A percentile compares a stretch with the other conserved stretches of the same genome.
Conservation (phyloP, 2,329 filamentous ascomycete species). For the Cercospora sp. region DNA sequence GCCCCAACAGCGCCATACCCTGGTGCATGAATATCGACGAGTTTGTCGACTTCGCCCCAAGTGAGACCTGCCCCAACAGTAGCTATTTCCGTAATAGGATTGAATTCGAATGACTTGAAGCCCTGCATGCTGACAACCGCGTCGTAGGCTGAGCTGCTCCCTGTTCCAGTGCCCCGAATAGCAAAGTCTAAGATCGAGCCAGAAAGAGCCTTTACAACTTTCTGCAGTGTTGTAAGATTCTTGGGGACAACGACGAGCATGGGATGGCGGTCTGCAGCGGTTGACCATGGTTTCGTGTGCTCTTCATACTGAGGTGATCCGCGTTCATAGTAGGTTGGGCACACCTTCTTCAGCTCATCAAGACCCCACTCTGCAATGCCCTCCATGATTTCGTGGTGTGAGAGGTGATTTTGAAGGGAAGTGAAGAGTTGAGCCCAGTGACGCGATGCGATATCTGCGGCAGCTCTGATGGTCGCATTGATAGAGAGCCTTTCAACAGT, state of each 20-base stretch:
- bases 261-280: slow-evolving; percentile 40
- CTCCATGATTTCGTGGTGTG: neutral
- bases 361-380: slow-evolving; percentile 2
- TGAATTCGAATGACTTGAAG: slow-evolving; percentile 44
- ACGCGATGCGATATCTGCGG: neutral
- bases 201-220: slow-evolving; percentile 39
- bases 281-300: slow-evolving; percentile 37
- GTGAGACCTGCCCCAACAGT: slow-evolving; percentile 42
- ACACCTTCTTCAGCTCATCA: slow-evolving; percentile 8
- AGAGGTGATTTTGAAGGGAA: neutral
- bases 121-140: slow-evolving; percentile 43
- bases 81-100: slow-evolving; percentile 36
- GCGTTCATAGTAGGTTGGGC: slow-evolving; percentile 13
- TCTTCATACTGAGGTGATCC: slow-evolving; percentile 19
- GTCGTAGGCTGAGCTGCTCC: slow-evolving; percentile 41
- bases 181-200: slow-evolving; percentile 40
- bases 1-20: slow-evolving; percentile 43
- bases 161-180: slow-evolving; percentile 43
- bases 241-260: slow-evolving; percentile 40
- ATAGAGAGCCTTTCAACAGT: neutral
- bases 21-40: slow-evolving; percentile 40
- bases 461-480: neutral
- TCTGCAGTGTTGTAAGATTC: slow-evolving; percentile 36
- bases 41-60: slow-evolving; percentile 43
- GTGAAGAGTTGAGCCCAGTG: neutral